Evolutionary conservation across 345 rosid species (phyloP).

Genomic region (Excoecaria cochinchinensis): DNA sequence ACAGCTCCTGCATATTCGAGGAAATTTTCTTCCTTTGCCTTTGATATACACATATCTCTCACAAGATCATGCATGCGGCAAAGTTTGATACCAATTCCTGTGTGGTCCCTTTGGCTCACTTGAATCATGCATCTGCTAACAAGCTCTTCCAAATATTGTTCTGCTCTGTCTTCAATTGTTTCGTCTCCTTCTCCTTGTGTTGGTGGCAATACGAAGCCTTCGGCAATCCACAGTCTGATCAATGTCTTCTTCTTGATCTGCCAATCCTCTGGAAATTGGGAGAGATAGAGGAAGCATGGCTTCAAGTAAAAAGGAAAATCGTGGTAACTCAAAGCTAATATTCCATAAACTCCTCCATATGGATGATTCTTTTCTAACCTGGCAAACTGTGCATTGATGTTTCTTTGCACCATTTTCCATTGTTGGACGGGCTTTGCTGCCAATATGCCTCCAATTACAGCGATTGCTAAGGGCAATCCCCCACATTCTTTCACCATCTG

Average conservation of each 20-base stretch:
- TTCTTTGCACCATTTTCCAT: constrained; percentile 6
- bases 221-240: constrained; percentile 19
- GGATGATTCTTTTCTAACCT: not conserved
- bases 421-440: not conserved
- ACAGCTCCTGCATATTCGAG: no score
- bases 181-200: not conserved
- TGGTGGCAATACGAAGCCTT: constrained; percentile 5
- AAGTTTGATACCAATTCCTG: not conserved
- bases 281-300: constrained; percentile 16
- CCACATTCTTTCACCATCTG: constrained; percentile 20
- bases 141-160: constrained; percentile 14
- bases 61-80: constrained; percentile 1
- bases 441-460: constrained; percentile 13
- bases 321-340: not conserved
- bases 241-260: not conserved
- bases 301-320: constrained; percentile 8
- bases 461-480: constrained; percentile 26
- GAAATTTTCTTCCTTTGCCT: constrained; percentile 14
- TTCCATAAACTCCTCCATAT: constrained; percentile 13
- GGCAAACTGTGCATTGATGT: not conserved
- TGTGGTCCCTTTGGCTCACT: not conserved
- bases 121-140: not conserved
- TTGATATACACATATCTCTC: constrained; percentile 9
- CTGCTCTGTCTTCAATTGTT: constrained; percentile 4
- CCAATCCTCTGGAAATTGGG: constrained; percentile 12